Evolutionary conservation across 2,329 filamentous ascomycete genomes (phyloP).

Genomic region (Cordyceps fumosorosea): DNA sequence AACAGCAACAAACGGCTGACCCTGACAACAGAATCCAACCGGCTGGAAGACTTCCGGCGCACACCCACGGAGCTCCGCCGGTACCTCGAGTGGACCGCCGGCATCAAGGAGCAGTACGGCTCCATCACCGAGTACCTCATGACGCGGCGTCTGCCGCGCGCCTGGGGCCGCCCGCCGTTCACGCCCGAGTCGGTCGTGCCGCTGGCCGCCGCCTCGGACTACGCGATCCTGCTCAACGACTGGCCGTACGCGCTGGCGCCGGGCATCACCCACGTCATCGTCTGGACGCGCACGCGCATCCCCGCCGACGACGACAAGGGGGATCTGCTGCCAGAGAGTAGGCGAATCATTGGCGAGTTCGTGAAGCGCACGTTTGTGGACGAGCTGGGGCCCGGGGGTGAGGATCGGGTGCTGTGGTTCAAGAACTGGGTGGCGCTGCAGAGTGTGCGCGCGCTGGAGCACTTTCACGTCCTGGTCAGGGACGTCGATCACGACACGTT

Average conservation of each 20-base stretch:
- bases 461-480: constrained; percentile 72
- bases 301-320: constrained; percentile 64
- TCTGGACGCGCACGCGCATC: constrained; percentile 83
- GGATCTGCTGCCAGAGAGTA: constrained; percentile 63
- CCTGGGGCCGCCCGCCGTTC: constrained; percentile 60
- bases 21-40: constrained; percentile 38
- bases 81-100: constrained; percentile 71
- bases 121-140: constrained; percentile 75
- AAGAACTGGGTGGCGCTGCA: constrained; percentile 90
- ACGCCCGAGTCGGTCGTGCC: constrained; percentile 42
- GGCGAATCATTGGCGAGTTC: constrained; percentile 59
- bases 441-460: constrained; percentile 80
- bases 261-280: constrained; percentile 72
- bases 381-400: constrained; percentile 43
- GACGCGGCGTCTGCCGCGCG: constrained; percentile 57
- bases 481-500: constrained; percentile 46
- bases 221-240: constrained; percentile 75
- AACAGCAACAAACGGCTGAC: neutral
- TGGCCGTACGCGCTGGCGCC: constrained; percentile 79
- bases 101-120: constrained; percentile 66
- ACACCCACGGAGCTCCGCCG: constrained; percentile 71
- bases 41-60: constrained; percentile 70
- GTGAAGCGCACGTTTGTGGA: constrained; percentile 62
- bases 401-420: constrained; percentile 68
- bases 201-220: constrained; percentile 50